Conservation (phyloP, 208 protist genomes). For the Trypanosoma caninum region DNA sequence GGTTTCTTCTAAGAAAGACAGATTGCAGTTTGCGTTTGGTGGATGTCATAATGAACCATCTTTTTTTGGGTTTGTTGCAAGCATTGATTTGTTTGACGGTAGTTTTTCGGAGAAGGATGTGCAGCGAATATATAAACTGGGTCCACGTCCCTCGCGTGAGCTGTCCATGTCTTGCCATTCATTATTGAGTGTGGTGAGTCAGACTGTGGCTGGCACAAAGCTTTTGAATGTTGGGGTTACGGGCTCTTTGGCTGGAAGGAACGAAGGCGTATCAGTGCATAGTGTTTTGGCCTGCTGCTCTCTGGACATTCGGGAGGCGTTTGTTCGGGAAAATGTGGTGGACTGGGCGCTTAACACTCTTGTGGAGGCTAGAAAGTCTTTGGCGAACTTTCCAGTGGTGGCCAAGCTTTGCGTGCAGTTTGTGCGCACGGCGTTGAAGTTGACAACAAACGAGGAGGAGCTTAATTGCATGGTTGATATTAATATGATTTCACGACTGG, state of each 20-base stretch:
- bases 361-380: conserved; percentile 14
- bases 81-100: conserved; percentile 66
- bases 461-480: conserved; percentile 37
- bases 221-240: conserved; percentile 25
- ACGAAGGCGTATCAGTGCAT: conserved; percentile 43
- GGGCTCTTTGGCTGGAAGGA: conserved; percentile 22
- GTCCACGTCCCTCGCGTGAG: conserved; percentile 30
- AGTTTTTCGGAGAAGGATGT: conserved; percentile 62
- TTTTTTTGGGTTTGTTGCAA: conserved; percentile 66
- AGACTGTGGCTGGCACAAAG: conserved; percentile 7
- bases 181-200: conserved; percentile 21
- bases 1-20: conserved; percentile 35
- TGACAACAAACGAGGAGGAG: conserved; percentile 45
- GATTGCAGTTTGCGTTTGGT: conserved; percentile 63
- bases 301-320: conserved; percentile 27
- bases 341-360: conserved; percentile 40
- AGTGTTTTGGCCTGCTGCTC: conserved; percentile 33
- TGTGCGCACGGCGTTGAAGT: conserved; percentile 58
- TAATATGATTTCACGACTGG: conserved; percentile 35
- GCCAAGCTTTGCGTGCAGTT: conserved; percentile 66
- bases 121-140: conserved; percentile 38
- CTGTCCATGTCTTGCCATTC: conserved; percentile 13
- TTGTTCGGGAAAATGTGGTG: conserved; percentile 39
- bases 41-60: conserved; percentile 34
- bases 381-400: conserved; percentile 32